These are phyloP conservation scores for Thermomucor indicae-seudaticae DNA, from an alignment of 371 early-diverging fungal species.

Conservation along the genomic window DNA sequence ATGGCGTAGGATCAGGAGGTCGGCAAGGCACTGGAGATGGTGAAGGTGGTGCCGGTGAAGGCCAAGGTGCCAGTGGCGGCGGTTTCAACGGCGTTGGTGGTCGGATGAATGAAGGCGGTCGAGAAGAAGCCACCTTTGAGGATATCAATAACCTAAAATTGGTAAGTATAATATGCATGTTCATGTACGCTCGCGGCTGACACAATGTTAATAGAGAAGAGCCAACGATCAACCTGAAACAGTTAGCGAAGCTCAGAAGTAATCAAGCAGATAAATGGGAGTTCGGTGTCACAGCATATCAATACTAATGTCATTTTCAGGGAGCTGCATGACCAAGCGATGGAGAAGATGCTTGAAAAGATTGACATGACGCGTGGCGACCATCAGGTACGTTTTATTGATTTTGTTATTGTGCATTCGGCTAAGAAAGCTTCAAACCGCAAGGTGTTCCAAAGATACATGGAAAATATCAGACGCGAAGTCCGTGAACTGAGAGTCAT, in stretches of 20 bases:
- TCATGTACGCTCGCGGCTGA: neutral
- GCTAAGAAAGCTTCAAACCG: neutral
- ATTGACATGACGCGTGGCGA: constrained; percentile 73
- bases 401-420: neutral
- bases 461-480: constrained; percentile 66
- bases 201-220: constrained; percentile 21
- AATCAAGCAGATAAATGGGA: constrained; percentile 12
- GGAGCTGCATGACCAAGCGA: constrained; percentile 65
- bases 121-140: constrained; percentile 59
- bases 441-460: constrained; percentile 49
- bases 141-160: constrained; percentile 60
- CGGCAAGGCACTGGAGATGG: constrained; percentile 24
- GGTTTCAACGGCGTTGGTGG: constrained; percentile 39
- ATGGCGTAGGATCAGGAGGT: constrained; percentile 34
- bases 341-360: constrained; percentile 59
- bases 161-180: constrained; percentile 31
- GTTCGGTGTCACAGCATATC: no score
- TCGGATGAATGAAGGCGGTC: constrained; percentile 56
- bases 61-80: constrained; percentile 27
- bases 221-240: constrained; percentile 45
- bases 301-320: no score
- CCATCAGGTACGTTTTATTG: constrained; percentile 35
- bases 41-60: constrained; percentile 22
- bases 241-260: constrained; percentile 57
- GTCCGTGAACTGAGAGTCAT: constrained; percentile 76